Percentiles rank a stretch among this genome's conserved stretches.
Evolutionary conservation across 2,329 filamentous ascomycete genomes (phyloP).

Genomic region (Ceratocystis papillata): DNA sequence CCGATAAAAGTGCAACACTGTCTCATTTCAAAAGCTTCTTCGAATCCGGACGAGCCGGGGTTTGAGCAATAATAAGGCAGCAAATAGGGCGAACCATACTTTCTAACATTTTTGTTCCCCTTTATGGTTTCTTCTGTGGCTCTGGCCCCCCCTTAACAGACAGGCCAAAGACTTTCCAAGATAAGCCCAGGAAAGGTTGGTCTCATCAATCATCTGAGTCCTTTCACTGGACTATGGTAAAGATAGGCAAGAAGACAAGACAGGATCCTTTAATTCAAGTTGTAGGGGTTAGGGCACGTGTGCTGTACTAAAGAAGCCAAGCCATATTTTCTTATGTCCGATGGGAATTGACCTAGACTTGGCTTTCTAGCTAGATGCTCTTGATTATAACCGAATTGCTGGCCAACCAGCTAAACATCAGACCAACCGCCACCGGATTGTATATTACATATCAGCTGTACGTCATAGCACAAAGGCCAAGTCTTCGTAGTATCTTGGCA

Average conservation of each 20-base stretch:
- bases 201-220: not conserved
- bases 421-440: not conserved
- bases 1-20: not conserved
- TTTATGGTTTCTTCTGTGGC: not conserved
- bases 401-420: not conserved
- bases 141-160: not conserved
- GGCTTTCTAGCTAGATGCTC: not conserved
- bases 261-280: conserved; percentile 11
- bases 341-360: not conserved
- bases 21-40: not conserved
- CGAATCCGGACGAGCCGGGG: not conserved
- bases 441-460: not conserved
- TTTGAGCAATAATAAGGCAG: not conserved
- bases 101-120: not conserved
- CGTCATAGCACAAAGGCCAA: conserved; percentile 8
- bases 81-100: not conserved
- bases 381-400: not conserved
- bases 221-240: not conserved
- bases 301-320: not conserved
- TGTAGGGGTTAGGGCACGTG: not conserved
- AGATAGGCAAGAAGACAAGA: not conserved
- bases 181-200: not conserved
- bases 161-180: not conserved
- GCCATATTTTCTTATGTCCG: not conserved
- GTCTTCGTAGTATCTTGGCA: conserved; percentile 1